Evolutionary conservation across 805 yeast genomes (phyloP).

Genomic region (Starmerella davenportii): DNA sequence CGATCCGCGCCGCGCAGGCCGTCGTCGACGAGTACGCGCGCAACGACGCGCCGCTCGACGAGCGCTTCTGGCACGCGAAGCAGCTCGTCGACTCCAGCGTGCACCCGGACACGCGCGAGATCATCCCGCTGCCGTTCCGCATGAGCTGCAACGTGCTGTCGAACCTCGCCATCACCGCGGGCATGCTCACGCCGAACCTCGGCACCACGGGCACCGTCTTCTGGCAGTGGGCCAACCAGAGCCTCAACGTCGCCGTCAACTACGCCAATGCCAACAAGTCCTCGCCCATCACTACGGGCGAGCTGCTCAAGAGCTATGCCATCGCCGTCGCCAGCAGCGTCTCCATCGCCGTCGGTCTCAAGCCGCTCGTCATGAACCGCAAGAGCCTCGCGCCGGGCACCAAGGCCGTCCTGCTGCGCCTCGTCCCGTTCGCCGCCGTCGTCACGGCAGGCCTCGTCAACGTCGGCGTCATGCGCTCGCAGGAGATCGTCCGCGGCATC

Average conservation of each 20-base stretch:
- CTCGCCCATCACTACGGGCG: conserved; percentile 67
- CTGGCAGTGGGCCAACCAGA: conserved; percentile 97
- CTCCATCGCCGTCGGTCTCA: conserved; percentile 85
- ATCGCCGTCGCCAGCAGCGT: conserved; percentile 90
- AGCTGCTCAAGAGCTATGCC: conserved; percentile 59
- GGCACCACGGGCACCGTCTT: conserved; percentile 81
- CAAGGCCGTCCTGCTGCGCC: conserved; percentile 53
- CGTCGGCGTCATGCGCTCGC: conserved; percentile 91
- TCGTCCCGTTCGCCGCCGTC: conserved; percentile 97
- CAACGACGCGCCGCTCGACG: conserved; percentile 52
- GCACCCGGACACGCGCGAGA: conserved; percentile 93
- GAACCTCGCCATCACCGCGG: conserved; percentile 85
- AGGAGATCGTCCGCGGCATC: conserved; percentile 54
- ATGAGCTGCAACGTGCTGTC: conserved; percentile 93
- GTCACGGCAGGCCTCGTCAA: conserved; percentile 93
- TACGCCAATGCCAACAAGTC: conserved; percentile 92
- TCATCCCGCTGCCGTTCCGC: conserved; percentile 82
- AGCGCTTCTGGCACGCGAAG: conserved; percentile 79
- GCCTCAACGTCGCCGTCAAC: conserved; percentile 89
- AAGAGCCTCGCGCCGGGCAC: conserved; percentile 53
- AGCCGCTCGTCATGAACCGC: conserved; percentile 74
- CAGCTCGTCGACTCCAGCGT: conserved; percentile 73
- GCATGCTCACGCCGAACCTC: conserved; percentile 90
- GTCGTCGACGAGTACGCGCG: conserved; percentile 54
- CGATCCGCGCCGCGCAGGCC: conserved; percentile 45